Conservation (phyloP, 192 early-diverging fungal species). For the Linnemannia hyalina region DNA sequence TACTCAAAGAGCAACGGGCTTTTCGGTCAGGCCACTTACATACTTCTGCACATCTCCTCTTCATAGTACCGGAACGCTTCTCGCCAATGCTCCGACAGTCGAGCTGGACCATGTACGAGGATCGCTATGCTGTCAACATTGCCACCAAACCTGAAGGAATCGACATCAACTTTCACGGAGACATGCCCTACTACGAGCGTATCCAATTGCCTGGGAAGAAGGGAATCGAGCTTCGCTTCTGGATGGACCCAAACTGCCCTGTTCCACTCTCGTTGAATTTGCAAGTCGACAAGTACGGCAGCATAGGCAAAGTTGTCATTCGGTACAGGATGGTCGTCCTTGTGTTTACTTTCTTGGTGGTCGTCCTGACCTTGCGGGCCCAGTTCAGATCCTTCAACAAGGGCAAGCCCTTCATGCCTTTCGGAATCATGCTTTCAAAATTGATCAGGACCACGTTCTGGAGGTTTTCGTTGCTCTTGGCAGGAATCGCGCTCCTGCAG, state of each 20-base stretch:
- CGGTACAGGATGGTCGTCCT: conserved; percentile 80
- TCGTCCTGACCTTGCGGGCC: conserved; percentile 66
- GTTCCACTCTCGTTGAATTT: conserved; percentile 66
- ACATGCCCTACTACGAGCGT: conserved; percentile 59
- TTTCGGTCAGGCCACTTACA: not conserved
- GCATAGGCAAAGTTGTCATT: conserved; percentile 76
- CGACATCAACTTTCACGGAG: conserved; percentile 68
- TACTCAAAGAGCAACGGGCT: not conserved
- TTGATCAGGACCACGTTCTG: conserved; percentile 36
- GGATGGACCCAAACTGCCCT: conserved; percentile 70
- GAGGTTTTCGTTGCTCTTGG: conserved; percentile 40
- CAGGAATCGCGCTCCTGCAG: conserved; percentile 37
- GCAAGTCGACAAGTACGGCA: conserved; percentile 77
- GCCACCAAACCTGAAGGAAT: conserved; percentile 23
- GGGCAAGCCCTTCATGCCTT: conserved; percentile 44
- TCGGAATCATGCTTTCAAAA: conserved; percentile 42
- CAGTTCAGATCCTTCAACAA: conserved; percentile 63
- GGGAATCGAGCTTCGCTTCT: conserved; percentile 64
- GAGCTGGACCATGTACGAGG: conserved; percentile 68
- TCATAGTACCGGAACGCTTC: conserved; percentile 52
- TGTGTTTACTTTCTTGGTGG: conserved; percentile 76
- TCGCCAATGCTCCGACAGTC: conserved; percentile 67
- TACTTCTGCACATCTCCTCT: not conserved
- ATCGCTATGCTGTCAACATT: conserved; percentile 66
- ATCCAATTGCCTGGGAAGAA: conserved; percentile 43